Evolutionary conservation across 768 basidiomycete genomes (phyloP), one percentile per base, ranked within the genome.

Genomic region (Suillus lakei): DNA sequence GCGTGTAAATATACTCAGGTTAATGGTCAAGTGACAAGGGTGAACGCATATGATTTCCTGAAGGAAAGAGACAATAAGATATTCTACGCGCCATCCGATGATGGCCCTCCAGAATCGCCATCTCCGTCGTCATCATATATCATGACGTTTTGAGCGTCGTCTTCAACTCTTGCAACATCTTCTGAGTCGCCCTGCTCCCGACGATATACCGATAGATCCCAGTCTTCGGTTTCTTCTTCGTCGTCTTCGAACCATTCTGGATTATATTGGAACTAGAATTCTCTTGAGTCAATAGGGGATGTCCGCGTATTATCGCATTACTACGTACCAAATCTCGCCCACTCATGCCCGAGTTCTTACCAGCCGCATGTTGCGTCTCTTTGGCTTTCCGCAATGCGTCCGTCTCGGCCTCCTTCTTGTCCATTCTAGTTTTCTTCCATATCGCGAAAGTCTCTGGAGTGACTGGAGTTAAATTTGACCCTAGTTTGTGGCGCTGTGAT

Each of bases 401-500:
- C 56, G 84, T 80, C 73, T 98, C 96, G 9, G 95, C 97, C 50
- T 88, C 83, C 78, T 98, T 99, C 88, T 98, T 98, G 83, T 95
- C 88, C 88, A 95, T 85, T 44, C 98, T 82, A 46, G 91, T 98
- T 82, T 91, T 91, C 81, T 99, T 99, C 98, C 98, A 99, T 58
- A 85, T 81, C 0, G 94, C 92, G 74, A 99, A 99, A 1, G 90
- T 82, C 74, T 99, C 98, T 0, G 84, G 86, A 1, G 96, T 99
- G 5, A 99, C 95, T 1, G 96, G 97, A 16, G 98, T 99, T 53
- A 99, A 81, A 71, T 92, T 93, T 16, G 87, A 36, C 34, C 95
- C 94, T 28, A 99, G 84, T 85, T 98, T 99, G 80, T 99, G 97
- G 63, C 98, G 90, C 95, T 97, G 70, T 50, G 1, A 39, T 61